Conservation (phyloP, 768 basidiomycete genomes). For the Termitomyces sp. region DNA sequence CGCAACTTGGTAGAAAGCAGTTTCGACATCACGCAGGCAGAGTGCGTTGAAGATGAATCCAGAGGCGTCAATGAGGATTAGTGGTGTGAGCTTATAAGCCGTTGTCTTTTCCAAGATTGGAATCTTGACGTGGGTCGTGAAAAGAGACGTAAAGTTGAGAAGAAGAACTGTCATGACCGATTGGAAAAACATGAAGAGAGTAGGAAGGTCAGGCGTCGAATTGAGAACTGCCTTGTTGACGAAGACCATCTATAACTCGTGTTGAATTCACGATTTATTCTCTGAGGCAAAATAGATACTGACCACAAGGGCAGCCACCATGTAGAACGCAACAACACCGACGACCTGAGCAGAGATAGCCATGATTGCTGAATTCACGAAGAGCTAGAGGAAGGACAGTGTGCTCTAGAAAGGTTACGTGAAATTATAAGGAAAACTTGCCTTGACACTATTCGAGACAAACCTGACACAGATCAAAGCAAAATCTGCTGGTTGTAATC, state of each 20-base stretch:
- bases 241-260: conserved; percentile 57
- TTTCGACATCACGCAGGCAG: conserved; percentile 53
- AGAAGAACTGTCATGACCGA: conserved; percentile 25
- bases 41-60: conserved; percentile 28
- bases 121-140: conserved; percentile 22
- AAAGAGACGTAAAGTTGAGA: conserved; percentile 19
- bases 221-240: conserved; percentile 40
- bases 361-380: conserved; percentile 8
- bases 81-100: conserved; percentile 19
- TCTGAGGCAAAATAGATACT: conserved; percentile 21
- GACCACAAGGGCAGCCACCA: conserved; percentile 67
- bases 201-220: conserved; percentile 26
- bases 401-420: neutral
- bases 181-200: conserved; percentile 27
- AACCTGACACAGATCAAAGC: neutral
- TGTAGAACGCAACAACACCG: conserved; percentile 54
- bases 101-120: conserved; percentile 17
- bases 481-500: neutral
- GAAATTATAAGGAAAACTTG: neutral
- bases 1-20: conserved; percentile 78
- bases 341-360: conserved; percentile 23
- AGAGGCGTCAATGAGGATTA: conserved; percentile 34
- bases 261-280: neutral
- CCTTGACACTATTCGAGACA: neutral
- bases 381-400: conserved; percentile 1